phyloP scores from a whole-genome alignment of 208 protist species.

The Giardia duodenalis region DNA sequence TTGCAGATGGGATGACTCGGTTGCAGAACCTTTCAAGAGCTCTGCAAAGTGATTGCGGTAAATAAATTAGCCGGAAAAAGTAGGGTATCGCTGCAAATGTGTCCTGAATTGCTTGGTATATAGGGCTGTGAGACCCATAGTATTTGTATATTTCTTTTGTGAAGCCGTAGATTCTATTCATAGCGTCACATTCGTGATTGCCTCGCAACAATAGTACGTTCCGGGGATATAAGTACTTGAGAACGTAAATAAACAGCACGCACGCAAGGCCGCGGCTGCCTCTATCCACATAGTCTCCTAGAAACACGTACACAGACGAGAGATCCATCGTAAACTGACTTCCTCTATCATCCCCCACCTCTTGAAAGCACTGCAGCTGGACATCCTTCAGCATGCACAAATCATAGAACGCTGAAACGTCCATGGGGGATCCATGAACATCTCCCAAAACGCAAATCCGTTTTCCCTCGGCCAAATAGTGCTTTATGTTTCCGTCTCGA shows the following conservation, averaged over 20 bases:
- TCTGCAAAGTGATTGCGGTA: background rate
- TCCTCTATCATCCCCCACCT: background rate
- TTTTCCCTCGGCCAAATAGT: background rate
- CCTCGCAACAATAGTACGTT: constrained; percentile 38
- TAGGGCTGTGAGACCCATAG: background rate
- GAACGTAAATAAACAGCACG: constrained; percentile 33
- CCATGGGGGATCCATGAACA: background rate
- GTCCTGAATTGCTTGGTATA: background rate
- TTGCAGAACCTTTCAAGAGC: background rate
- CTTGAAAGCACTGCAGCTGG: background rate
- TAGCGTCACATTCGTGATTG: constrained; percentile 38
- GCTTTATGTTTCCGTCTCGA: background rate
- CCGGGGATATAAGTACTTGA: constrained; percentile 40
- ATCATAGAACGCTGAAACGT: background rate
- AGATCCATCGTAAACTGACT: constrained; percentile 35
- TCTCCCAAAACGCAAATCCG: background rate
- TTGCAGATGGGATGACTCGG: background rate
- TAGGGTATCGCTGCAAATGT: background rate
- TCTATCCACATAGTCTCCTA: constrained; percentile 42
- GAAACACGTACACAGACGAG: constrained; percentile 44
- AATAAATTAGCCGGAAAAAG: background rate
- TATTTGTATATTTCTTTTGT: constrained; percentile 30
- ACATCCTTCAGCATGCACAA: background rate
- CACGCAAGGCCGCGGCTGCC: constrained; percentile 23
- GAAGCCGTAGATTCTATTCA: constrained; percentile 40